A percentile compares a stretch with the other conserved stretches of the same genome.
phyloP scores from a whole-genome alignment of 345 rosid genomes.

The Salix caprea region DNA sequence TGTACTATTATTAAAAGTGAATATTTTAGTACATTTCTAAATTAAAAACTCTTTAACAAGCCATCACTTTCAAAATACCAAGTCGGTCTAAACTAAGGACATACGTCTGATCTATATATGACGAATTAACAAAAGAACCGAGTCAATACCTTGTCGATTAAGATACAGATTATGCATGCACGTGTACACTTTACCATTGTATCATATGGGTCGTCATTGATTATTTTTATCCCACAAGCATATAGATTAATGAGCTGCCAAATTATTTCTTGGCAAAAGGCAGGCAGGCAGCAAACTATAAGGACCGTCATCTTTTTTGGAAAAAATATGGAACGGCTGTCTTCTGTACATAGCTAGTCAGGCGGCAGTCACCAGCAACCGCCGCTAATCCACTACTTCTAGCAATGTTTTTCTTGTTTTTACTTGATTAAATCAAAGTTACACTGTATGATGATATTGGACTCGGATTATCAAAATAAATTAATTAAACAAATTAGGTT shows the following conservation, averaged over 20 bases:
- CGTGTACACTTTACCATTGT: background rate
- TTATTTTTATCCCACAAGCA: background rate
- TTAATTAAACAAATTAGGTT: background rate
- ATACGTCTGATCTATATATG: background rate
- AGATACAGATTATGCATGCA: background rate
- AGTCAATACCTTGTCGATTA: background rate
- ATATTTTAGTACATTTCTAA: too few relatives aligned
- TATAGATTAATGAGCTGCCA: background rate
- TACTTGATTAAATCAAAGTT: background rate
- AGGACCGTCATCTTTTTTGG: background rate
- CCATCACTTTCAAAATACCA: too few relatives aligned
- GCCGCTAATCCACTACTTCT: background rate
- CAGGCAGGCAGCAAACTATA: background rate
- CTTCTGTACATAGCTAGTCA: background rate
- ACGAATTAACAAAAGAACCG: background rate
- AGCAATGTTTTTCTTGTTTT: background rate
- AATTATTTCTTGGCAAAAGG: too few relatives aligned
- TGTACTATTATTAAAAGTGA: too few relatives aligned
- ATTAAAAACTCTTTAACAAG: too few relatives aligned
- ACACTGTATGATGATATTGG: background rate
- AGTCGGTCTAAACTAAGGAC: too few relatives aligned
- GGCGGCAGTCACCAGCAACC: background rate
- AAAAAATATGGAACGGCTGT: background rate
- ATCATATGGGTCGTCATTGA: background rate
- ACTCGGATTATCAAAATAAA: background rate